phyloP scores from a whole-genome alignment of 177 flowering plant species.

The Vitis hybrid region DNA sequence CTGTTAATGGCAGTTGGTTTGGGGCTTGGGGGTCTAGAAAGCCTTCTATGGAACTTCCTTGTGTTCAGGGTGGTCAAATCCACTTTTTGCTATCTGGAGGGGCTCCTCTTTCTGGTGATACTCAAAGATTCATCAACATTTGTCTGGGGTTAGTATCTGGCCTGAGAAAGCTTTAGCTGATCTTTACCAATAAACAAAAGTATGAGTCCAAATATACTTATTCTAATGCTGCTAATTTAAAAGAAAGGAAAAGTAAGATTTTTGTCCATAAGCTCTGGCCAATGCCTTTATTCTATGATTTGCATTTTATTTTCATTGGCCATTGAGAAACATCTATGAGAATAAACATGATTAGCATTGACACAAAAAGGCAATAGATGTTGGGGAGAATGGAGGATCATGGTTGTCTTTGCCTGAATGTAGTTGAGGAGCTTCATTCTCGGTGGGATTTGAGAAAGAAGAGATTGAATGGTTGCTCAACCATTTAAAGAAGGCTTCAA shows the following conservation, averaged over 20 bases:
- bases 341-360: too few relatives aligned
- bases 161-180: slow-evolving; percentile 4
- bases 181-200: not conserved
- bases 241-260: not conserved
- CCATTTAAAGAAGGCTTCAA: too few relatives aligned
- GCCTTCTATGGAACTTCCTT: slow-evolving; percentile 67
- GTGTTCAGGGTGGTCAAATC: slow-evolving; percentile 88
- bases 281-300: not conserved
- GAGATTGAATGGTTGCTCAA: too few relatives aligned
- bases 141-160: slow-evolving; percentile 78
- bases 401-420: too few relatives aligned
- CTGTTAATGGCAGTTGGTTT: slow-evolving; percentile 85
- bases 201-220: not conserved
- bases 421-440: too few relatives aligned
- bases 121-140: slow-evolving; percentile 95
- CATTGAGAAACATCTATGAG: too few relatives aligned
- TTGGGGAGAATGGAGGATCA: too few relatives aligned
- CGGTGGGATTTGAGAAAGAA: too few relatives aligned
- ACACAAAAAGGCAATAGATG: too few relatives aligned
- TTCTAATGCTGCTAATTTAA: not conserved
- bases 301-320: too few relatives aligned
- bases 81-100: slow-evolving; percentile 95
- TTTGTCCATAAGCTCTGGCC: too few relatives aligned
- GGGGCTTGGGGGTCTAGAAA: slow-evolving; percentile 97
- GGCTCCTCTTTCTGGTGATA: slow-evolving; percentile 94